Evolutionary conservation across 768 basidiomycete genomes (phyloP), one percentile per base, ranked within the genome.

Genomic region (Suillus paluster): DNA sequence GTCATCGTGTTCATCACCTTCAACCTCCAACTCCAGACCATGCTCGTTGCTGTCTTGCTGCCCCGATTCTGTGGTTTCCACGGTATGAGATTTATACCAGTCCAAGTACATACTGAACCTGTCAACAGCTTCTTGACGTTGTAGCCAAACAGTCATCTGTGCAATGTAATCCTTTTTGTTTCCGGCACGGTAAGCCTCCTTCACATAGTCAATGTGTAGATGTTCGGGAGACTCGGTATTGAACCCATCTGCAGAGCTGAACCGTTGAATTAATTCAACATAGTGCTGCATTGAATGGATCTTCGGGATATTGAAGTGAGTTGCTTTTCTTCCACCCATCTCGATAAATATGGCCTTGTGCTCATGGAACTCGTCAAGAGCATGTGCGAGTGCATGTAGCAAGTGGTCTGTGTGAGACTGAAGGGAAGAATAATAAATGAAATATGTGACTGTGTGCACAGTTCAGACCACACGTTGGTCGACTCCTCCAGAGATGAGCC

Each of bases 371-470:
- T n/a, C 33, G 10, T 27, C 34, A 5, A 67, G 59, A 17, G 56
- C 59, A 39, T 44, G 6, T 30, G 27, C 19, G 67, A 39, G 21
- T 56, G 33, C 19, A 19, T 23, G 10, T 72, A 79, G 62, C 17
- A 57, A 63, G n/a, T 49, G 38, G 17, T 61, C 45, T 3, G 57
- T 57, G 44, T 70, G 68, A 25, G 27, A 10, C 33, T 61, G 46
- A 44, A 57, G 63, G 19, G 67, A 65, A 5, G 68, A 72, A 11
- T 77, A 61, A 50, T 75, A 76, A 34, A 77, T 73, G 53, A 76
- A 72, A 39, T 80, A 76, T 5, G 67, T 30, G 23, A 70, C 15
- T 4, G 70, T 63, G 9, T 58, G 58, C 9, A 57, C 60, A 10
- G 45, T 55, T 21, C 17, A 9, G 30, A 61, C 17, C 30, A 61